Conservation (phyloP, 148 eudicot genomes). For the Agrostemma githago region DNA sequence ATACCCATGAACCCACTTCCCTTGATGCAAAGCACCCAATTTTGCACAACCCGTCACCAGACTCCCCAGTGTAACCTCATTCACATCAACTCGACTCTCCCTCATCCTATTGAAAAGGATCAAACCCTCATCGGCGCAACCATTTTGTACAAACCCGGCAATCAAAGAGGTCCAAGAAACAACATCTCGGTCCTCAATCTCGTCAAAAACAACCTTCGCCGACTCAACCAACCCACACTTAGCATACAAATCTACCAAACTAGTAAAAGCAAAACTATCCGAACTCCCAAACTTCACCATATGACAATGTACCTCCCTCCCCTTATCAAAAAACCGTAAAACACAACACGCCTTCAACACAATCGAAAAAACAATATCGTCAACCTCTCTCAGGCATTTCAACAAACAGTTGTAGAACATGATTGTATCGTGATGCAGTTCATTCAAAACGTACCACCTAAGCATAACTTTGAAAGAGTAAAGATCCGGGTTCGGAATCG, state of each 20-base stretch:
- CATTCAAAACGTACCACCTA: constrained; percentile 70
- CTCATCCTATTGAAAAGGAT: constrained; percentile 76
- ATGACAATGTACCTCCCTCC: constrained; percentile 60
- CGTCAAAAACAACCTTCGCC: constrained; percentile 54
- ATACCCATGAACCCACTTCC: constrained; percentile 83
- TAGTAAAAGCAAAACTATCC: constrained; percentile 62
- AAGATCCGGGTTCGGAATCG: constrained; percentile 51
- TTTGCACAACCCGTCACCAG: constrained; percentile 58
- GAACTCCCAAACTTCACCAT: constrained; percentile 51
- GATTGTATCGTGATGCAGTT: constrained; percentile 43
- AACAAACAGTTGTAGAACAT: constrained; percentile 51
- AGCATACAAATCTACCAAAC: constrained; percentile 77
- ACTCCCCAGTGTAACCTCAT: constrained; percentile 62
- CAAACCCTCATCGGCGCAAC: constrained; percentile 55
- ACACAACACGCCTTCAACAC: constrained; percentile 74
- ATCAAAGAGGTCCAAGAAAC: constrained; percentile 90
- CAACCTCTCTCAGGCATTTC: constrained; percentile 45
- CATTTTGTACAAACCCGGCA: constrained; percentile 77
- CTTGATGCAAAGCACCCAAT: constrained; percentile 81
- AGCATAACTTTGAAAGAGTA: constrained; percentile 65
- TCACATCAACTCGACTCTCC: constrained; percentile 53
- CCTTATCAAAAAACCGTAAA: constrained; percentile 44
- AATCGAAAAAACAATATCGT: constrained; percentile 55
- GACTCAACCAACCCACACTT: constrained; percentile 57
- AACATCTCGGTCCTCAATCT: constrained; percentile 51